Conservation (phyloP, 495 filamentous ascomycete species). For the Penicillium manginii region DNA sequence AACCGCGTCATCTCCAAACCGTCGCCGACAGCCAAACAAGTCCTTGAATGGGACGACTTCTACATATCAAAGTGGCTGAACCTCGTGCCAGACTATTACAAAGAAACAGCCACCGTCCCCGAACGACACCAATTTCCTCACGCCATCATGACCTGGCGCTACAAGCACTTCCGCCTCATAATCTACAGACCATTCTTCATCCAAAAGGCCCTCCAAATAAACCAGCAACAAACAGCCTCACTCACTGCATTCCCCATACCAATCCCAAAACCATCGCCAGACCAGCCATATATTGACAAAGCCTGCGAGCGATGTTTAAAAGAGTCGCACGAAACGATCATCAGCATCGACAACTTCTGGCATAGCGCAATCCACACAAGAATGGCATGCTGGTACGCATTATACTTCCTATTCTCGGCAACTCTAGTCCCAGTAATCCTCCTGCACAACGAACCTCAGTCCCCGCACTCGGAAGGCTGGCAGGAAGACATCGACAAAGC, state of each 20-base stretch:
- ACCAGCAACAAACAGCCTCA: background rate
- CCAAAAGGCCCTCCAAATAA: slow-evolving; percentile 4
- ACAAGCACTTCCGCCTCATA: slow-evolving; percentile 11
- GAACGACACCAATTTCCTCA: slow-evolving; percentile 1
- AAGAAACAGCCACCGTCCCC: slow-evolving; percentile 5
- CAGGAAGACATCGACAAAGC: slow-evolving; percentile 10
- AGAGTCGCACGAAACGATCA: slow-evolving; percentile 9
- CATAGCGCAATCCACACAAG: background rate
- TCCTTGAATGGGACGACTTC: slow-evolving; percentile 10
- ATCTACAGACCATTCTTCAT: slow-evolving; percentile 9
- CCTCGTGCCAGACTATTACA: slow-evolving; percentile 6
- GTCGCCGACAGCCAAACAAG: slow-evolving; percentile 5
- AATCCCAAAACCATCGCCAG: background rate
- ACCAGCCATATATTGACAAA: background rate
- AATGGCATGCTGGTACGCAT: slow-evolving; percentile 11
- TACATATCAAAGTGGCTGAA: slow-evolving; percentile 7
- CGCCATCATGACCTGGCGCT: slow-evolving; percentile 13
- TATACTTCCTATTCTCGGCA: slow-evolving; percentile 10
- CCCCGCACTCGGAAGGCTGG: background rate
- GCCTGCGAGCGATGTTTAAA: slow-evolving; percentile 6
- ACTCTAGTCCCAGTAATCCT: slow-evolving; percentile 7
- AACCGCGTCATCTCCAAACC: slow-evolving; percentile 11
- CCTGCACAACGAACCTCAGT: slow-evolving; percentile 6
- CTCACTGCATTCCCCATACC: background rate
- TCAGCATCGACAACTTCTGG: slow-evolving; percentile 6